Evolutionary conservation across 352 stramenopile species (phyloP), one percentile per base, ranked within the genome.

Genomic region (Globisporangium apiculatum): DNA sequence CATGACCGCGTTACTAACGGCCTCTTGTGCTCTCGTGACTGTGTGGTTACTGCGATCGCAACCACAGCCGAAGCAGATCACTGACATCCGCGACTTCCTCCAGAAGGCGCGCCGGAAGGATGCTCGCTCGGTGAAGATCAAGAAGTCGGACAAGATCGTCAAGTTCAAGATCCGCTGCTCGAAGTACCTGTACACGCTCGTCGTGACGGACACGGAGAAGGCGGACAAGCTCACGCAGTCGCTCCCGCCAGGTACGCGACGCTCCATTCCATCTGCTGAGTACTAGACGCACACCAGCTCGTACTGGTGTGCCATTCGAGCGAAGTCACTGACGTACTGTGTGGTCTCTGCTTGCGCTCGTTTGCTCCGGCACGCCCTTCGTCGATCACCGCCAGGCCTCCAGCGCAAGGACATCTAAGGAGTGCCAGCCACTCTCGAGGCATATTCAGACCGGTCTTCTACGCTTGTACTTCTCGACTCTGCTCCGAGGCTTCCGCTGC

Each of bases 141-240:
- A 98, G 82, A 99, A 99, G 93, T 90, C 87, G 65, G 81, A 89
- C 67, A 79, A 92, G 75, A 88, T 98, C 59, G 97, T 97, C 75
- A 99, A 99, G 91, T 99, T 99, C 90, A 99, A 99, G 91, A 99
- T 99, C 76, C 94, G 97, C 71, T 99, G 97, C 95, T 98, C 89
- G 70, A 96, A 95, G 77, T 98, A 98, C 77, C 86, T 99, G 69
- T 99, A 99, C 88, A 99, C 97, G 58, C 83, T 99, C 38, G 96
- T 95, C 62, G 96, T 99, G 56, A 96, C 87, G 48, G 97, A 99
- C 83, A 89, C 86, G 53, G 96, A 99, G 79, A 99, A 99, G 94
- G 97, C 97, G 36, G 96, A 99, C 74, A 99, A 99, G 87, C 91
- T 99, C 60, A 99, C 95, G 61, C 97, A 99, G 86, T 99, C 95